Percentiles rank a stretch among this genome's conserved stretches.
phyloP scores from a whole-genome alignment of 2,329 filamentous ascomycete genomes.

The Trichophyton benhamiae region DNA sequence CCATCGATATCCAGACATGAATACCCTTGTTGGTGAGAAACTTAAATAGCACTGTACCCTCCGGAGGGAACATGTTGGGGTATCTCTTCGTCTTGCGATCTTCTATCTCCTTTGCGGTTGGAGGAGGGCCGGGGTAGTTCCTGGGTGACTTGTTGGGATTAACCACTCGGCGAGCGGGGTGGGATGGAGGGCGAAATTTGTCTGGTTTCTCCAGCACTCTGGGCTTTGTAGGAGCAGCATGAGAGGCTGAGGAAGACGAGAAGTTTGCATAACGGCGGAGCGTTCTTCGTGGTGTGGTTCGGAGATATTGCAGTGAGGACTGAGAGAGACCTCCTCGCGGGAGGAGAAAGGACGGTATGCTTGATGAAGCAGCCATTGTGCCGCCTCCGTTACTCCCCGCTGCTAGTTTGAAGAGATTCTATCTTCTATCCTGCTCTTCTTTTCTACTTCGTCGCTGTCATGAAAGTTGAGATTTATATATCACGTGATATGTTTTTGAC shows the following conservation, averaged over 20 bases:
- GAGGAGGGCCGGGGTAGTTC: constrained; percentile 59
- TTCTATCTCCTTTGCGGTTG: constrained; percentile 53
- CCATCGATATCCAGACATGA: constrained; percentile 74
- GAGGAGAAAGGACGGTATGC: constrained; percentile 56
- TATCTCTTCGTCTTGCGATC: constrained; percentile 61
- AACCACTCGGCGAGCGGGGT: constrained; percentile 56
- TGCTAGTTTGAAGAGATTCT: not conserved
- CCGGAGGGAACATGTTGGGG: constrained; percentile 76
- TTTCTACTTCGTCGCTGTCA: not conserved
- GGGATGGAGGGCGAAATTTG: constrained; percentile 85
- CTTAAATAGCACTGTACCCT: constrained; percentile 71
- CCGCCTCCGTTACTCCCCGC: not conserved
- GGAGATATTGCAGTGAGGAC: constrained; percentile 18
- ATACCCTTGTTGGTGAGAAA: constrained; percentile 66
- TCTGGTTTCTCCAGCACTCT: constrained; percentile 71
- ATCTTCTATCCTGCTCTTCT: not conserved
- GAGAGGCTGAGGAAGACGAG: constrained; percentile 14
- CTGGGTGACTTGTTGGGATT: constrained; percentile 39
- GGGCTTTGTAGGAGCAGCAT: not conserved
- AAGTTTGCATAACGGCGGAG: constrained; percentile 17
- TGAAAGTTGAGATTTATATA: not conserved
- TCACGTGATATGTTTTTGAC: not conserved
- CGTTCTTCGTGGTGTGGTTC: constrained; percentile 7
- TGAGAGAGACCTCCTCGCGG: constrained; percentile 39
- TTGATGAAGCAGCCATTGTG: constrained; percentile 13